Base-by-base conservation (phyloP, 352 stramenopile species). In the Phytophthora pini region DNA sequence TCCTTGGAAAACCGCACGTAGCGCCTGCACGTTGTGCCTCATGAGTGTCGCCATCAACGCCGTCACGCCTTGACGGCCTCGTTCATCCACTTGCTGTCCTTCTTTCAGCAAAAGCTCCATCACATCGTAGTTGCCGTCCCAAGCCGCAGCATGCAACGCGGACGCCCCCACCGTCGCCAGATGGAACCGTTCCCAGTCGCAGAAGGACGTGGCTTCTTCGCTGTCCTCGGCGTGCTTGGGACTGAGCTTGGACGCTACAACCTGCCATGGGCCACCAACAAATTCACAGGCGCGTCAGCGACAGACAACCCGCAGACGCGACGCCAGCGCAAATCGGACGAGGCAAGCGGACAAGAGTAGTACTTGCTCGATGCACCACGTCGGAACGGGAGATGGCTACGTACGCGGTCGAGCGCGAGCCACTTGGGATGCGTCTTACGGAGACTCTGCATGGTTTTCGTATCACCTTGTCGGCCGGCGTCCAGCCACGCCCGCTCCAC, bases 121-220 rank as follows among this genome's bases (percentile, higher is more conserved):
- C 6, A 79, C 60, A 3, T 60, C 38, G 44, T 66, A 57, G 36
- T 61, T 56, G 8, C 70, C 70, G 51, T 78, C 61, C 70, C 70
- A 78, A 6, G 70, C 70, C 12, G 70, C 71, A 7, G 71, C 71
- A 49, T 76, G 66, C 7, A 79, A 62, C 59, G 71, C 62, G n/a
- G 71, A 79, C 3, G 62, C 66, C 26, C 66, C 71, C 56, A 78
- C 57, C 36, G 70, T 78, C 31, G 70, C 10, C 10, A 79, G 58
- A 38, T 79, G 58, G 56, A 76, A 76, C 44, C 64, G 55, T 1
- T 79, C 71, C 67, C 71, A 76, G 50, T 79, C 71, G 32, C 71
- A 79, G 50, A 73, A 76, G 9, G 56, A 73, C 58, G 59, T 49
- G 3, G 54, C 58, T 60, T 68, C 46, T 29, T 71, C 67, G 11